Base-by-base conservation (phyloP, 176 grass and related monocot genomes). In the Triticum monococcum region DNA sequence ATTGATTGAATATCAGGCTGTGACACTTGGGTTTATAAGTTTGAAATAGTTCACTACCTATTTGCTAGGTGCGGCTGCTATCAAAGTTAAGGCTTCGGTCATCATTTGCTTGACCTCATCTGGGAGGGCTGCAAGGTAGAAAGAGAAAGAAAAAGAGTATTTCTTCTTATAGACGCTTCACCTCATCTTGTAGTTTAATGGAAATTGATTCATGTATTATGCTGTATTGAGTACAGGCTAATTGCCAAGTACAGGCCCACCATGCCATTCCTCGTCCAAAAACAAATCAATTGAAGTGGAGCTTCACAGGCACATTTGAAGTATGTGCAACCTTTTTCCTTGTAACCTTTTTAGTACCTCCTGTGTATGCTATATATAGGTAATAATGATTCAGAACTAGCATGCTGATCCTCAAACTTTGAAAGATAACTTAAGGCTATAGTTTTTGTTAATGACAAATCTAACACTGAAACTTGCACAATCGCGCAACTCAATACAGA, bases 61-160 rank as follows among this genome's bases (percentile, higher is more conserved):
- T 84, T 91, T 36, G 72, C 63, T 74, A 99, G 97, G 97, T 99
- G 22, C 94, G 78, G 89, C 97, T 83, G 94, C 97, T 78, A 93
- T 96, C 80, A 99, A 99, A 83, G 97, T 99, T 59, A 99, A 93
- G 86, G 97, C 97, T 63, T 99, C 97, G 62, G 77, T 96, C 64
- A 94, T 99, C 57, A 94, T 99, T 91, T 92, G 86, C 80, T 99
- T 99, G 72, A 99, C 97, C 30, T 99, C 97, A 45, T 94, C 94
- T 67, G 97, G 97, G 83, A 90, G 97, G 68, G 97, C 97, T 90
- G 94, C 97, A 87, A 94, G 97, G 97, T 96, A 92, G 28, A 75
- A n/a, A 26, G 11, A 52, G 52, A 17, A 22, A 77, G 7, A 32
- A 40, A 40, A 11, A 43, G 40, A 43, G 38, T 40, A 40, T 40